A percentile compares a stretch with the other conserved stretches of the same genome.
Conservation (phyloP, 192 early-diverging fungal genomes). For the Allomyces arbusculus region DNA sequence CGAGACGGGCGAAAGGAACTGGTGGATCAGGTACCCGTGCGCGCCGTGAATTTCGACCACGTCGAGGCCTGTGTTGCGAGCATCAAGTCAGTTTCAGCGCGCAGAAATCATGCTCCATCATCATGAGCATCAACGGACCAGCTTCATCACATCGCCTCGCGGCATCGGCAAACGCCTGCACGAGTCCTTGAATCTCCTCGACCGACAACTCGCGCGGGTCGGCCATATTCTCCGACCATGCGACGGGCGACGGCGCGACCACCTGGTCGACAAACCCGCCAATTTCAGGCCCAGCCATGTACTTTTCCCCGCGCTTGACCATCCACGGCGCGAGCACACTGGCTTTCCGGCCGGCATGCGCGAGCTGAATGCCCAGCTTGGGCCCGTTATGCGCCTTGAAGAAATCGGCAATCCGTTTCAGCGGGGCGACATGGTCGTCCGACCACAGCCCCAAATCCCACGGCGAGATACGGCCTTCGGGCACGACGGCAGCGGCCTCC, state of each 20-base stretch:
- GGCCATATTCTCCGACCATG: constrained; percentile 17
- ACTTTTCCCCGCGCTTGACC: neutral
- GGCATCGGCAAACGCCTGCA: constrained; percentile 39
- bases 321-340: constrained; percentile 12
- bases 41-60: constrained; percentile 79
- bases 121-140: too few species aligned
- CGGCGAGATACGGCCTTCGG: constrained; percentile 62
- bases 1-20: constrained; percentile 57
- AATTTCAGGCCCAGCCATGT: constrained; percentile 1
- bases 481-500: constrained; percentile 53
- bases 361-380: constrained; percentile 51
- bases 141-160: constrained; percentile 53
- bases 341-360: constrained; percentile 66
- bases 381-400: constrained; percentile 32
- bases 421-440: constrained; percentile 46
- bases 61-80: constrained; percentile 39
- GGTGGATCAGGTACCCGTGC: constrained; percentile 70
- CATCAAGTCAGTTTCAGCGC: too few species aligned
- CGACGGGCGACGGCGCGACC: constrained; percentile 34
- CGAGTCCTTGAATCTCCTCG: constrained; percentile 43
- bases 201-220: constrained; percentile 37
- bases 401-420: constrained; percentile 39
- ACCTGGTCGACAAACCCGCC: constrained; percentile 63
- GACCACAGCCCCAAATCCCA: constrained; percentile 61
- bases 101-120: too few species aligned